Base-by-base conservation (phyloP, 2,329 filamentous ascomycete genomes). In the Fusarium secorum region DNA sequence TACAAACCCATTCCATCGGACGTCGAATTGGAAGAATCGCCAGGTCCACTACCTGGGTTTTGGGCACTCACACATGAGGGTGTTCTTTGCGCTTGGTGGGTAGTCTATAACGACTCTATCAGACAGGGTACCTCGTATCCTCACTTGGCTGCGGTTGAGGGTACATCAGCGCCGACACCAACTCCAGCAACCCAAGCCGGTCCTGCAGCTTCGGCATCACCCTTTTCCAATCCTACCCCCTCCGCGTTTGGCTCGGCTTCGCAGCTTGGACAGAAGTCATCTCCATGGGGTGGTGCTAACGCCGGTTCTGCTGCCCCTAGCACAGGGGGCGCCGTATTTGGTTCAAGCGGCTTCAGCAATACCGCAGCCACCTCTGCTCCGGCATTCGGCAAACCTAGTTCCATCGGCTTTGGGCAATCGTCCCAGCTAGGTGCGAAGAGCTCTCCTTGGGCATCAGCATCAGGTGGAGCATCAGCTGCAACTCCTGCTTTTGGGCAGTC, bases 31-130 rank as follows among this genome's bases (percentile, higher is more conserved):
- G 87, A 92, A 35, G 88, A 95, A 75, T 97, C 94, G 8, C 87
- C 91, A 1, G 90, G 89, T 2, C 95, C 96, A 17, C 82, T 98
- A 13, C 96, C 96, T 10, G 93, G 91, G 15, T 85, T 97, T 44
- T 91, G 96, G 86, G 87, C 94, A 33, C 84, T 99, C 20, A 98
- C 97, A 66, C 91, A 97, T 72, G 93, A 98, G 76, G 96, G 96
- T 70, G 83, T 97, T 14, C 84, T 99, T 20, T 90, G 89, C 48
- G 87, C 90, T 17, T 99, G 95, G 94, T 98, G 95, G 93, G 82
- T 98, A 45, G 88, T 98, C 24, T 98, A 98, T 81, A 89, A 92
- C 38, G 94, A 97, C 44, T 94, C 95, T 4, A 90, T 99, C 67
- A 89, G 91, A 64, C 85, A 91, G 74, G 90, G 90, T 7, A 89